Evolutionary conservation across 768 basidiomycete species (phyloP), one percentile per base, ranked within the genome.

Genomic region (Trichaptum fuscoviolaceum): DNA sequence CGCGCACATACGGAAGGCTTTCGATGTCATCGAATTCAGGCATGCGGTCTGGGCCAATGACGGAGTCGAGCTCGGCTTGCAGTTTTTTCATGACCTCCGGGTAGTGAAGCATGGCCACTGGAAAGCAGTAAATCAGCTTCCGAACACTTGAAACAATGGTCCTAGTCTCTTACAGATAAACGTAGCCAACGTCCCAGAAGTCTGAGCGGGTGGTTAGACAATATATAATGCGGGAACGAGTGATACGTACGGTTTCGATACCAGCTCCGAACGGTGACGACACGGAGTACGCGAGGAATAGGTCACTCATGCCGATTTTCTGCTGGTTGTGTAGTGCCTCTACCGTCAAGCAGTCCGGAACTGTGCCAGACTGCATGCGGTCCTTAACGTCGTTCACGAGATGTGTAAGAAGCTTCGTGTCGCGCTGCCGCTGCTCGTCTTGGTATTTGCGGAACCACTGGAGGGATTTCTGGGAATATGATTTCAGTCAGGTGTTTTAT

Each of bases 261-360:
- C 82, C 82, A 26, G 82, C 82, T 1, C 79, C 81, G 67, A 83
- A 83, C 0, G 82, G 81, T 63, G 79, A 77, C 6, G 77, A 80
- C 24, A 81, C 75, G 1, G 80, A 73, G 70, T 83, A 83, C 15
- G 81, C 82, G 9, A 84, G 69, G 57, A 83, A 80, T 15, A 82
- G 64, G 35, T 81, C 81, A 3, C 70, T 70, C 77, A 83, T 76
- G 1, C 78, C 81, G 35, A 75, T 77, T 25, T 34, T 61, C 59
- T 61, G 24, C 59, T 34, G 25, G 30, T 9, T 25, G 15, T 25
- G 24, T 18, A 61, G 18, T 24, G 59, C 59, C 8, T 34, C 25
- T 3, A 34, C 24, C 15, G 59, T 25, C 30, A 34, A 17, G 23
- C 59, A 61, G 12, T 79, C 80, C 0, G 75, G 78, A 8, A 75